These are phyloP conservation scores for Didymella segeticola DNA, from an alignment of 2,329 filamentous ascomycete genomes.

Conservation along the genomic window DNA sequence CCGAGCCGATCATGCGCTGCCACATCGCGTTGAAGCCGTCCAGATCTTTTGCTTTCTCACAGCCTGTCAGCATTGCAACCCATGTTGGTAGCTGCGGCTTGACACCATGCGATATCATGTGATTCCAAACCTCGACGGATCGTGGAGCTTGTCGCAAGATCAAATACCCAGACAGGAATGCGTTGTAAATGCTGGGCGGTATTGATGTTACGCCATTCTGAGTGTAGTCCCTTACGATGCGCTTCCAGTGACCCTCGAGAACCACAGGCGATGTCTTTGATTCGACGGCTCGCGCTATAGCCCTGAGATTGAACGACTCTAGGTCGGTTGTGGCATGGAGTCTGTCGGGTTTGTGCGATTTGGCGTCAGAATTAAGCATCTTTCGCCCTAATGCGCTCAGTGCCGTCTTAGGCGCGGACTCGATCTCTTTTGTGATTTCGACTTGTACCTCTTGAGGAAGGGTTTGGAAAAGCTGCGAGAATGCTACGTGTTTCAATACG, in stretches of 20 bases:
- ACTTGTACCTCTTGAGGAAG: conserved; percentile 31
- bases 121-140: conserved; percentile 64
- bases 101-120: conserved; percentile 61
- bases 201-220: conserved; percentile 24
- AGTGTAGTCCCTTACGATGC: conserved; percentile 29
- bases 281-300: conserved; percentile 35
- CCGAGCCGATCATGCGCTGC: conserved; percentile 65
- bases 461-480: conserved; percentile 13
- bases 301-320: conserved; percentile 33
- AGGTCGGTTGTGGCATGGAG: conserved; percentile 23
- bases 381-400: conserved; percentile 20
- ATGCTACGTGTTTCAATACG: conserved; percentile 20
- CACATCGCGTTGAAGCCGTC: conserved; percentile 71
- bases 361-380: background rate
- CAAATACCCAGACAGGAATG: conserved; percentile 58
- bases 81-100: conserved; percentile 70
- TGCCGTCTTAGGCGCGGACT: conserved; percentile 33
- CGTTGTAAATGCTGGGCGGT: conserved; percentile 48
- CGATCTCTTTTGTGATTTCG: conserved; percentile 35
- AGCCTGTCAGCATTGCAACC: conserved; percentile 76
- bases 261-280: conserved; percentile 16
- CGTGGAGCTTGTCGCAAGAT: conserved; percentile 49
- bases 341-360: background rate
- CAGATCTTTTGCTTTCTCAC: conserved; percentile 65
- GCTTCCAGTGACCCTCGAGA: conserved; percentile 36